A percentile compares a stretch with the other conserved stretches of the same genome.
phyloP scores from a whole-genome alignment of 2,329 filamentous ascomycete genomes.

The Colletotrichum simmondsii region DNA sequence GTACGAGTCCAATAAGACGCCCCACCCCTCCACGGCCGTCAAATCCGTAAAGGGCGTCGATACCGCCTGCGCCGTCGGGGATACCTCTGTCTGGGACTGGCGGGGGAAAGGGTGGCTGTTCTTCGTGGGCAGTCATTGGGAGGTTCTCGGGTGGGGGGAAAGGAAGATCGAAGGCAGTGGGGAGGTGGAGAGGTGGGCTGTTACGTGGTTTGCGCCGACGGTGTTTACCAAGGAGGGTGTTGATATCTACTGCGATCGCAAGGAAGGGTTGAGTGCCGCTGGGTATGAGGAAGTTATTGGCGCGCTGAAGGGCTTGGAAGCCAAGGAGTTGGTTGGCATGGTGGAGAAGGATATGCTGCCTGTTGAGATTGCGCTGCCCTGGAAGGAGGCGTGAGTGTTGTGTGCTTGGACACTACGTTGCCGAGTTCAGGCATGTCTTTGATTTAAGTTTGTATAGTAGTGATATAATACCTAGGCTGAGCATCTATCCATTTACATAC shows the following conservation, averaged over 20 bases:
- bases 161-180: constrained; percentile 48
- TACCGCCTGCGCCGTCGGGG: constrained; percentile 47
- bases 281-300: constrained; percentile 67
- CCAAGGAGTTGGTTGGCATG: constrained; percentile 65
- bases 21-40: constrained; percentile 47
- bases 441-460: not conserved
- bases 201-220: constrained; percentile 87
- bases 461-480: not conserved
- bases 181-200: constrained; percentile 72
- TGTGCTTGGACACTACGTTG: not conserved
- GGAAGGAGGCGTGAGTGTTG: constrained; percentile 46
- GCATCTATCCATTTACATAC: not conserved
- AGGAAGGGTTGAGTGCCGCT: constrained; percentile 67
- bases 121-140: constrained; percentile 82
- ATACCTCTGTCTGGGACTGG: constrained; percentile 74
- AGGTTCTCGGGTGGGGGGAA: constrained; percentile 81
- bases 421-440: not conserved
- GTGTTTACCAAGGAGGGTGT: constrained; percentile 85
- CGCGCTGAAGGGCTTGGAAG: constrained; percentile 63
- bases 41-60: constrained; percentile 76
- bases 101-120: constrained; percentile 79
- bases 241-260: constrained; percentile 78
- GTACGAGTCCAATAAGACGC: constrained; percentile 66
- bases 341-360: constrained; percentile 59
- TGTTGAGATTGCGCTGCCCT: constrained; percentile 64